Percentiles rank a stretch among this genome's conserved stretches.
These are phyloP conservation scores for Allium fistulosum DNA, from an alignment of 106 monocot species.

Conservation along the genomic window DNA sequence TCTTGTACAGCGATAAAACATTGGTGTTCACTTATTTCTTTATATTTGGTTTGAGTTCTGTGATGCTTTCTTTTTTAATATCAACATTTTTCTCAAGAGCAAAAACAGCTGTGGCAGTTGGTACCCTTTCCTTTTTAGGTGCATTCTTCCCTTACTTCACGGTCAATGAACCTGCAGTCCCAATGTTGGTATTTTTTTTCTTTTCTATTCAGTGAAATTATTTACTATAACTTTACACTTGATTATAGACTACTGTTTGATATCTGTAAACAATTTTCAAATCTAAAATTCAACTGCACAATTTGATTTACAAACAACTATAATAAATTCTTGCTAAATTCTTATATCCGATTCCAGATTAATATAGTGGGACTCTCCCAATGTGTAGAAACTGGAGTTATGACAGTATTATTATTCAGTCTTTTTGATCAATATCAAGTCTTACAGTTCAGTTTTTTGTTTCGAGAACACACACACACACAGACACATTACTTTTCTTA, in stretches of 20 bases:
- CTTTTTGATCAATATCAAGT: too few relatives aligned
- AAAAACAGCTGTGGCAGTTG: conserved; percentile 92
- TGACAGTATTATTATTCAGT: too few relatives aligned
- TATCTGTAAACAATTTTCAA: too few relatives aligned
- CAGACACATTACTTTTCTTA: not conserved
- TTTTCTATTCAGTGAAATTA: not conserved
- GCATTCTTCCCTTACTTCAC: conserved; percentile 88
- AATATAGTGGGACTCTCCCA: too few relatives aligned
- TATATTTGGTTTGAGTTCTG: conserved; percentile 71
- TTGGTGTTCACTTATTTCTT: conserved; percentile 86
- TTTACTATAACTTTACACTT: not conserved
- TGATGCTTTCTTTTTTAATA: conserved; percentile 84
- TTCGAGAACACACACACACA: too few relatives aligned
- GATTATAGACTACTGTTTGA: too few relatives aligned
- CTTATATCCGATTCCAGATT: too few relatives aligned
- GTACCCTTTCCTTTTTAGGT: conserved; percentile 82
- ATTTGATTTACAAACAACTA: too few relatives aligned
- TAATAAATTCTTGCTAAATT: too few relatives aligned
- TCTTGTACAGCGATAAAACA: conserved; percentile 82
- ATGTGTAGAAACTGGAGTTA: too few relatives aligned
- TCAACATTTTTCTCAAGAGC: conserved; percentile 91
- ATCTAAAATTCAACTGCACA: too few relatives aligned
- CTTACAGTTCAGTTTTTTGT: too few relatives aligned
- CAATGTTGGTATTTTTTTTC: conserved; percentile 44
- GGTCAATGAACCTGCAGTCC: conserved; percentile 68